These are phyloP conservation scores for Syzygium oleosum DNA, from an alignment of 345 rosid species.

Conservation along the genomic window DNA sequence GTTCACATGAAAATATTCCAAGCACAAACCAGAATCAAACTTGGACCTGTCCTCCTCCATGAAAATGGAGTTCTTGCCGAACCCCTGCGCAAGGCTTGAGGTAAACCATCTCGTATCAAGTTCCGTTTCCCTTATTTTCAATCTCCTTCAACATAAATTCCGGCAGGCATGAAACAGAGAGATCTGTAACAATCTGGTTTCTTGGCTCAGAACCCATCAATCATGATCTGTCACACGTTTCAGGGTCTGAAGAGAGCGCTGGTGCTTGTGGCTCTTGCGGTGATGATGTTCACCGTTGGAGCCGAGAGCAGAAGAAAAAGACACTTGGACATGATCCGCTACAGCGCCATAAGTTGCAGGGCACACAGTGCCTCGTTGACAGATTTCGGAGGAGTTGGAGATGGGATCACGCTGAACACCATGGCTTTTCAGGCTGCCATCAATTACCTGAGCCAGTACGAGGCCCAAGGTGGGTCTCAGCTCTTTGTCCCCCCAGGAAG, in stretches of 20 bases:
- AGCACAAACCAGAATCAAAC: not conserved
- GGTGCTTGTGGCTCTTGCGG: constrained; percentile 6
- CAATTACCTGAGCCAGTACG: constrained; percentile 41
- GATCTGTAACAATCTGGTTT: not conserved
- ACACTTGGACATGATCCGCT: constrained; percentile 18
- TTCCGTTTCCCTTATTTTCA: not conserved
- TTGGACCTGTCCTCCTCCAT: not conserved
- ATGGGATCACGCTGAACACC: constrained; percentile 72
- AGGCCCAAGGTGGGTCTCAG: constrained; percentile 58
- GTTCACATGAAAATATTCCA: not conserved
- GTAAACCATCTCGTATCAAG: not conserved
- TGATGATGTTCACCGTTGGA: constrained; percentile 13
- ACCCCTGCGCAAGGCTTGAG: not conserved
- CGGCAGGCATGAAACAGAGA: not conserved
- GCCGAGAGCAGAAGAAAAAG: constrained; percentile 21
- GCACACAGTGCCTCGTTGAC: constrained; percentile 59
- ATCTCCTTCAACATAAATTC: too few species aligned
- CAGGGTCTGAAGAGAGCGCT: not conserved
- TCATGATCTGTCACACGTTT: not conserved
- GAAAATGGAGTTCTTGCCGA: not conserved
- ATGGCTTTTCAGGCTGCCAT: constrained; percentile 61
- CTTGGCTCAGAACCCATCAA: not conserved
- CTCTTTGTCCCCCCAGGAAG: constrained; percentile 80
- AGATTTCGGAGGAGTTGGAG: constrained; percentile 85
- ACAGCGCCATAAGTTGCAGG: constrained; percentile 54